phyloP scores from a whole-genome alignment of 106 monocot species.

The Agapanthus africanus region DNA sequence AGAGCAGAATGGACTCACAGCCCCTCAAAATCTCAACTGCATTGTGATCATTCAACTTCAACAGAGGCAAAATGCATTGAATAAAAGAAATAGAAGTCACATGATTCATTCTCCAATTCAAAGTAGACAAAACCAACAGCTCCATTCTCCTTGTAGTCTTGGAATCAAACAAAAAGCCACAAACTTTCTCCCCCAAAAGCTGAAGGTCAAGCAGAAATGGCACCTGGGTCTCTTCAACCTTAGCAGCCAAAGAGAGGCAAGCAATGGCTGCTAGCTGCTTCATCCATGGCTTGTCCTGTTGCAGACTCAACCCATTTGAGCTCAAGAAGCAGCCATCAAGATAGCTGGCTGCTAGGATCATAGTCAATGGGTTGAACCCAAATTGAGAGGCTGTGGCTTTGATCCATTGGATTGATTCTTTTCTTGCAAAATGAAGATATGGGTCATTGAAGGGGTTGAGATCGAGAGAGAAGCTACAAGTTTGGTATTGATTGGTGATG shows the following conservation, averaged over 20 bases:
- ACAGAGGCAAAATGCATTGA: constrained; percentile 20
- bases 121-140: constrained; percentile 54
- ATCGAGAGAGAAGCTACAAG: not conserved
- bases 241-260: constrained; percentile 58
- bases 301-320: constrained; percentile 11
- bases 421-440: constrained; percentile 14
- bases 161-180: constrained; percentile 36
- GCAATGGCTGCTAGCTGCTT: constrained; percentile 40
- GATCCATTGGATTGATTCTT: constrained; percentile 27
- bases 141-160: constrained; percentile 56
- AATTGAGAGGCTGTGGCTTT: constrained; percentile 11
- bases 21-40: constrained; percentile 11
- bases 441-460: not conserved
- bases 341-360: constrained; percentile 45
- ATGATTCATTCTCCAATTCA: constrained; percentile 39
- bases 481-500: constrained; percentile 24
- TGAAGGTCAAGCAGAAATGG: constrained; percentile 64
- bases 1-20: constrained; percentile 23
- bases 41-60: not conserved
- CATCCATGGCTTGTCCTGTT: constrained; percentile 49
- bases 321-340: constrained; percentile 51
- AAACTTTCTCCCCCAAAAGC: not conserved
- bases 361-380: constrained; percentile 39
- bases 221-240: constrained; percentile 53
- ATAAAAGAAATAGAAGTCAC: constrained; percentile 40